Percentiles rank a stretch among this genome's conserved stretches.
Evolutionary conservation across 352 stramenopile species (phyloP).

Genomic region (Paralagenidium karlingii): DNA sequence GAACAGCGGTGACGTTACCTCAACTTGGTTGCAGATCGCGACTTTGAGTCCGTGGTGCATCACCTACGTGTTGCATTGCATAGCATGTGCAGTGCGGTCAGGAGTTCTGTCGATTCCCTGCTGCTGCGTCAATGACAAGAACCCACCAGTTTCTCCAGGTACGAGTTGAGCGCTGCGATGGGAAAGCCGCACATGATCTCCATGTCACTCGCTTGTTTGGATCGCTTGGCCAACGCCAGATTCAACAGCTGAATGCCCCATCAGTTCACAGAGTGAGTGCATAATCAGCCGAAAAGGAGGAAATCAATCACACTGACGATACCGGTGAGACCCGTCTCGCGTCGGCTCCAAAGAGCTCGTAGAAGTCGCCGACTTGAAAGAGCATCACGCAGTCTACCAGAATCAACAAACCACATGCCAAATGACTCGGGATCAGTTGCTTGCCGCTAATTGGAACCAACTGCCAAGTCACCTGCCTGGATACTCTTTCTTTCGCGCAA

Average conservation of each 20-base stretch:
- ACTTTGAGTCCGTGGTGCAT: constrained; percentile 77
- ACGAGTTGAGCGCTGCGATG: constrained; percentile 51
- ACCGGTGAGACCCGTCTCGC: constrained; percentile 54
- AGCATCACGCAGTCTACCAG: constrained; percentile 60
- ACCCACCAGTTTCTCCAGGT: constrained; percentile 66
- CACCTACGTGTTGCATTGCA: constrained; percentile 27
- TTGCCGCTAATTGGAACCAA: neutral
- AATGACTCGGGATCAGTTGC: neutral
- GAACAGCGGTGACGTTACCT: constrained; percentile 16
- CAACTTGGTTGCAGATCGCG: constrained; percentile 73
- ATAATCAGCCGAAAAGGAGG: neutral
- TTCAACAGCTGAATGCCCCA: constrained; percentile 32
- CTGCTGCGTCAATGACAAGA: neutral
- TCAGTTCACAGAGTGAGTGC: neutral
- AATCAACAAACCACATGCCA: neutral
- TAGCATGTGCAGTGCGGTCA: too few relatives aligned
- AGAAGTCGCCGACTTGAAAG: constrained; percentile 78
- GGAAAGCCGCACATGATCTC: constrained; percentile 75
- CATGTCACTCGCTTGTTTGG: constrained; percentile 34
- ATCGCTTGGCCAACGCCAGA: constrained; percentile 40
- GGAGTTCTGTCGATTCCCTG: too few relatives aligned
- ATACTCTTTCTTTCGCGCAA: constrained; percentile 66
- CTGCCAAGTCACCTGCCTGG: constrained; percentile 12
- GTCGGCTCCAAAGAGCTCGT: constrained; percentile 75
- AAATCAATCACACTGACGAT: too few relatives aligned